These are phyloP conservation scores for Aspergillus unguis DNA, from an alignment of 2,329 filamentous ascomycete species.

Conservation along the genomic window DNA sequence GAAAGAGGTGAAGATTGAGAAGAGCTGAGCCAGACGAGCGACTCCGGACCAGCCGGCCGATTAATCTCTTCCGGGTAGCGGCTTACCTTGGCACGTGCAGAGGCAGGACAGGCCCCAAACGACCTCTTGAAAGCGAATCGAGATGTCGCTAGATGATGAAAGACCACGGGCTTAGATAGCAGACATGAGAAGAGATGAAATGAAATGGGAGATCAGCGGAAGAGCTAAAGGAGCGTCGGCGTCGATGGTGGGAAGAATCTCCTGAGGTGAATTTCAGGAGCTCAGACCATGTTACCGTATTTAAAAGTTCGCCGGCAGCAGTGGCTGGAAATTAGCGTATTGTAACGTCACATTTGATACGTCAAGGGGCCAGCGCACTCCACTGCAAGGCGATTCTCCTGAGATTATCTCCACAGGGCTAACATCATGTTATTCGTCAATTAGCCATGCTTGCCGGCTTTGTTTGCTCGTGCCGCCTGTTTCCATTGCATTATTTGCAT, in stretches of 20 bases:
- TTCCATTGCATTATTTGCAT: too few species aligned
- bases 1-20: not conserved
- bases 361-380: not conserved
- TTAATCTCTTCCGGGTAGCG: slow-evolving; percentile 9
- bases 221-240: not conserved
- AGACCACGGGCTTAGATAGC: not conserved
- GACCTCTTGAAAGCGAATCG: not conserved
- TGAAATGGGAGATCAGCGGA: slow-evolving; percentile 4
- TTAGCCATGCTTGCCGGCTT: too few species aligned
- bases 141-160: not conserved
- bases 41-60: slow-evolving; percentile 7
- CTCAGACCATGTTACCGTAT: slow-evolving; percentile 6
- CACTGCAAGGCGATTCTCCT: slow-evolving; percentile 1
- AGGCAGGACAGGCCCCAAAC: slow-evolving; percentile 10
- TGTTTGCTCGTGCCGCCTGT: too few species aligned
- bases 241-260: not conserved
- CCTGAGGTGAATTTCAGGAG: slow-evolving; percentile 1
- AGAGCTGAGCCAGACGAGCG: not conserved
- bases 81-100: slow-evolving; percentile 18
- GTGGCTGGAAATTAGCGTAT: not conserved
- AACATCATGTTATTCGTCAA: too few species aligned
- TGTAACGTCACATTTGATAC: slow-evolving; percentile 6
- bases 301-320: not conserved
- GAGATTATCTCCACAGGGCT: not conserved
- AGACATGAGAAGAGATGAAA: not conserved